A percentile compares a stretch with the other conserved stretches of the same genome.
Conservation (phyloP, 805 yeast genomes). For the Blastobotrys peoriensis region DNA sequence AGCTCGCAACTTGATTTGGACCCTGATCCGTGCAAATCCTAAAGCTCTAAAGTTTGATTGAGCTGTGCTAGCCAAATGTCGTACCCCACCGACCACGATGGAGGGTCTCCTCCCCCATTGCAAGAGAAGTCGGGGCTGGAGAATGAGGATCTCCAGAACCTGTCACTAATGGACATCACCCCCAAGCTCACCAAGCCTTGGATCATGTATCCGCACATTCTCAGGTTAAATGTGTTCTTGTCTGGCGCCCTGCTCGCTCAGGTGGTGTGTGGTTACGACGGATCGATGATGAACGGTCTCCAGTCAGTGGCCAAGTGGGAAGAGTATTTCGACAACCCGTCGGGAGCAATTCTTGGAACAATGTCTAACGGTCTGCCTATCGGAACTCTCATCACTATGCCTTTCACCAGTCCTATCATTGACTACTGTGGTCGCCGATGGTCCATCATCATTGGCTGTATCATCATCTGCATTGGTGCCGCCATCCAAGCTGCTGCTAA, state of each 20-base stretch:
- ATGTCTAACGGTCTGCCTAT: slow-evolving; percentile 22
- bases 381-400: slow-evolving; percentile 68
- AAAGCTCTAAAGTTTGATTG: too few species aligned
- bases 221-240: slow-evolving; percentile 13
- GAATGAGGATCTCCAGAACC: slow-evolving; percentile 2
- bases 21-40: too few species aligned
- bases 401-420: slow-evolving; percentile 52
- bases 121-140: too few species aligned
- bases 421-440: slow-evolving; percentile 60
- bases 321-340: slow-evolving; percentile 11
- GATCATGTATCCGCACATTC: slow-evolving; percentile 12
- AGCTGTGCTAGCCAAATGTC: too few species aligned
- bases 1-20: too few species aligned
- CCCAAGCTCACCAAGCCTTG: slow-evolving; percentile 9
- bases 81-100: too few species aligned
- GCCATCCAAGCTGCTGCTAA: slow-evolving; percentile 37
- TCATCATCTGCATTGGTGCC: slow-evolving; percentile 53
- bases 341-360: slow-evolving; percentile 13
- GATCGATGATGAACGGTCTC: slow-evolving; percentile 15
- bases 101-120: too few species aligned
- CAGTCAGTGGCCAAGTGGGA: slow-evolving; percentile 22
- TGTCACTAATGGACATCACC: slow-evolving; percentile 6
- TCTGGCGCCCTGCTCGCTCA: slow-evolving; percentile 11
- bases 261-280: slow-evolving; percentile 16
- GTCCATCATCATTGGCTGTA: slow-evolving; percentile 49